A percentile compares a stretch with the other conserved stretches of the same genome.
Conservation (phyloP, 305 asterid species). For the Fraxinus platypoda region DNA sequence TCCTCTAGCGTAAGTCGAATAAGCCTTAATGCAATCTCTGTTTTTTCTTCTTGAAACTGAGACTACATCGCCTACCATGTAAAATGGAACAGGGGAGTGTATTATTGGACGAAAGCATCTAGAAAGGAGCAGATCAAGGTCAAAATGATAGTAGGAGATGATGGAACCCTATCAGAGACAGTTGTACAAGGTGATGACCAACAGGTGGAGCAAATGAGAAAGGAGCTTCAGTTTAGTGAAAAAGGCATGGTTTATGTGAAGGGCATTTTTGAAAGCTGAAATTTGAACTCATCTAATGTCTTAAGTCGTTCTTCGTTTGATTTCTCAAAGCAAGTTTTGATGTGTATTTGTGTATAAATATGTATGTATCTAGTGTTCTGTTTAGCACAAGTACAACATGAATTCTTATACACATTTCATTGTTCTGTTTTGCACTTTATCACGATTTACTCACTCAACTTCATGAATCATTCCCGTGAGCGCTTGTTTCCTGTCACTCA, state of each 20-base stretch:
- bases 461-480: too few species aligned
- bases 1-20: constrained; percentile 75
- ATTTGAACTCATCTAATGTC: background rate
- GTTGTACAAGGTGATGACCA: constrained; percentile 49
- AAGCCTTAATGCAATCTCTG: background rate
- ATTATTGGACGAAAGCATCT: constrained; percentile 89
- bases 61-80: background rate
- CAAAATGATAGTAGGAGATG: constrained; percentile 59
- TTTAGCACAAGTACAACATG: background rate
- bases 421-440: background rate
- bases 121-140: constrained; percentile 94
- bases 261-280: constrained; percentile 75
- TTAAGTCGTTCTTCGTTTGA: background rate
- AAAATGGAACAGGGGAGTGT: constrained; percentile 59
- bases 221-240: constrained; percentile 78
- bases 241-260: constrained; percentile 90
- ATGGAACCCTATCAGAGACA: constrained; percentile 65
- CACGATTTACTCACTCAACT: too few species aligned
- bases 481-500: too few species aligned
- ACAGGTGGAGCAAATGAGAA: constrained; percentile 85
- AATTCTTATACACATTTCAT: background rate
- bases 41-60: background rate
- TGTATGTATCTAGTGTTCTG: background rate
- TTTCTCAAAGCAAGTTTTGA: constrained; percentile 26
- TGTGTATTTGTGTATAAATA: background rate